A percentile compares a stretch with the other conserved stretches of the same genome.
These are phyloP conservation scores for Zasmidium angulare DNA, from an alignment of 2,329 filamentous ascomycete species.

Conservation along the genomic window DNA sequence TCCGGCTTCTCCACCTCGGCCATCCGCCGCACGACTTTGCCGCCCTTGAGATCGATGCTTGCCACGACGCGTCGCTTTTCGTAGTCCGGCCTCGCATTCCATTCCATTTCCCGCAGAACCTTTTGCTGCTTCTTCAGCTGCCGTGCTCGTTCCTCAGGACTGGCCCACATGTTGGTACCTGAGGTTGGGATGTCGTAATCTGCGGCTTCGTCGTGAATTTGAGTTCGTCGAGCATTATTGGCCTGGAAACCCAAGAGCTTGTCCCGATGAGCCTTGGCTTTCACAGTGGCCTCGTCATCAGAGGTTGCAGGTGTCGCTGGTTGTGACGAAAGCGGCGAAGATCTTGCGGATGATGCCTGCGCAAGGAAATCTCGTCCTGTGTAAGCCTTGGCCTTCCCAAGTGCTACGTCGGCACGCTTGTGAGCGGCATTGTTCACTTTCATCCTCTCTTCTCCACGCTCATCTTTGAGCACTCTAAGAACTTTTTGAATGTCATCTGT, in stretches of 20 bases:
- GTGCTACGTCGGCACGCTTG: conserved; percentile 63
- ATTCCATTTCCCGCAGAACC: conserved; percentile 79
- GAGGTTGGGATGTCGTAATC: conserved; percentile 65
- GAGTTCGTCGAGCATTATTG: conserved; percentile 80
- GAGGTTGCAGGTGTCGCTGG: conserved; percentile 29
- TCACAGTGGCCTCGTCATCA: conserved; percentile 58
- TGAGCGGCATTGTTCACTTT: conserved; percentile 72
- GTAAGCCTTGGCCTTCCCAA: conserved; percentile 36
- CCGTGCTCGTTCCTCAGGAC: conserved; percentile 74
- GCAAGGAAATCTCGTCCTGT: conserved; percentile 39
- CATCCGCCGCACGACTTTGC: conserved; percentile 74
- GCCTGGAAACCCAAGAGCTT: conserved; percentile 79
- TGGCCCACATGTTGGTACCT: conserved; percentile 77
- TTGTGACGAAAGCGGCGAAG: conserved; percentile 37
- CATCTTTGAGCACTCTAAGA: conserved; percentile 77
- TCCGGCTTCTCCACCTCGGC: conserved; percentile 59
- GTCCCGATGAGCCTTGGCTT: conserved; percentile 76
- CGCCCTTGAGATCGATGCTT: conserved; percentile 77
- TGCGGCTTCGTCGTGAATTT: conserved; percentile 80
- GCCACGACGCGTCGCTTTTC: conserved; percentile 84
- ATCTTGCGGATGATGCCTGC: conserved; percentile 33
- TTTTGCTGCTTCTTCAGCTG: conserved; percentile 86
- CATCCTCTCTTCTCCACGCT: conserved; percentile 85
- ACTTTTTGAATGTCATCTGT: conserved; percentile 77
- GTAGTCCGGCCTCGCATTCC: conserved; percentile 80